Conservation (phyloP, 306 rosid species). For the Cucurbita maxima region DNA sequence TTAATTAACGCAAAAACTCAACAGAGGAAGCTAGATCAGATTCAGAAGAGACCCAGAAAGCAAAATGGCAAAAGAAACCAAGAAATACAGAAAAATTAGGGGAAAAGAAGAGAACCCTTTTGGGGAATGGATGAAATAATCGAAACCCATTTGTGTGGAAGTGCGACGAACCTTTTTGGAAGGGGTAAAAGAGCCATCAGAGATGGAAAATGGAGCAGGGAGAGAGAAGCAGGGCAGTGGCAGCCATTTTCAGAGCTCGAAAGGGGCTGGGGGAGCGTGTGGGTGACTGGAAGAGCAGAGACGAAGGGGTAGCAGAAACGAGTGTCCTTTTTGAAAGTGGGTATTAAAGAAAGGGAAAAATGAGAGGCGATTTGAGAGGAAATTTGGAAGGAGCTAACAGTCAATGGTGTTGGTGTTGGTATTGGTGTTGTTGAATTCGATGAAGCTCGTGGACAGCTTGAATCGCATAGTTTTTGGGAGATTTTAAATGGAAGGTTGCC, state of each 20-base stretch:
- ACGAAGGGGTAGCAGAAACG: not conserved
- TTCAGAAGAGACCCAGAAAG: not conserved
- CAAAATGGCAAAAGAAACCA: not conserved
- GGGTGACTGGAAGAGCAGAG: not conserved
- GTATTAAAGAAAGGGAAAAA: not conserved
- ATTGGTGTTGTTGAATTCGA: not conserved
- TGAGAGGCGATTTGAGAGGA: not conserved
- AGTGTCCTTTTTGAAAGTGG: not conserved
- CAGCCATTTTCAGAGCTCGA: conserved; percentile 4
- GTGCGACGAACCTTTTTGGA: not conserved
- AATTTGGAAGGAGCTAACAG: not conserved
- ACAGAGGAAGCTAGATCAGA: conserved; percentile 1
- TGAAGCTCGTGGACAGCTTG: conserved; percentile 4
- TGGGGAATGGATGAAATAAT: not conserved
- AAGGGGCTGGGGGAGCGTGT: not conserved
- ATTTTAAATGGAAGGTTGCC: not conserved
- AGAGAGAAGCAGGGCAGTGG: not conserved
- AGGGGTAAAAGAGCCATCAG: not conserved
- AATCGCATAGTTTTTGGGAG: not conserved
- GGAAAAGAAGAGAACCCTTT: not conserved
- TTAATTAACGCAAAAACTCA: not conserved
- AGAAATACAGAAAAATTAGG: not conserved
- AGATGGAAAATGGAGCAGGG: not conserved
- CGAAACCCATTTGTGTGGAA: not conserved
- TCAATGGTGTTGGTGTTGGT: not conserved